These are phyloP conservation scores for Furcasterigmium sp. DNA, from an alignment of 2,329 filamentous ascomycete species.

Conservation along the genomic window DNA sequence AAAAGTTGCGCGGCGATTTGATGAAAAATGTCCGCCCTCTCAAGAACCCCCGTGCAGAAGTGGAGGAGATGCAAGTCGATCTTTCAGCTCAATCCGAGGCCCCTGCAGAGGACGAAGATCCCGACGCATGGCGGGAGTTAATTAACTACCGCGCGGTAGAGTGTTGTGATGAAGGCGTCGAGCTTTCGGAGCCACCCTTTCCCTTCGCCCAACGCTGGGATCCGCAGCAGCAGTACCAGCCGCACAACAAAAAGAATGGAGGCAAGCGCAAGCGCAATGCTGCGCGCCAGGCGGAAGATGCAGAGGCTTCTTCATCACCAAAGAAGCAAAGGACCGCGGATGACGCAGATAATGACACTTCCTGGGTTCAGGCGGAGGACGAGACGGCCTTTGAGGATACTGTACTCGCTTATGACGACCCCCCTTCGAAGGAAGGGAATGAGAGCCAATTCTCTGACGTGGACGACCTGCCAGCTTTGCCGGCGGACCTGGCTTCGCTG, in stretches of 20 bases:
- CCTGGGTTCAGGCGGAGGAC: constrained; percentile 12
- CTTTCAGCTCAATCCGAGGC: constrained; percentile 2
- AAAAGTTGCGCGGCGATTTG: constrained; percentile 53
- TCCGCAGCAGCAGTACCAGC: constrained; percentile 55
- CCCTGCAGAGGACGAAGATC: constrained; percentile 34
- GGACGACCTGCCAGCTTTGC: constrained; percentile 60
- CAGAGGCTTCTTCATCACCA: constrained; percentile 5
- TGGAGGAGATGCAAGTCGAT: constrained; percentile 3
- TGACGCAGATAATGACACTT: constrained; percentile 33
- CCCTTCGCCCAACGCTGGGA: constrained; percentile 91
- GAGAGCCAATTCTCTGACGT: constrained; percentile 41
- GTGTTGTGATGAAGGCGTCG: constrained; percentile 66
- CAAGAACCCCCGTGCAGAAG: constrained; percentile 19
- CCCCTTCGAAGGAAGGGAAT: constrained; percentile 23
- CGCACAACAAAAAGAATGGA: constrained; percentile 26
- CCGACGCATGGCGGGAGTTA: constrained; percentile 67
- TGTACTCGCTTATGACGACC: constrained; percentile 34
- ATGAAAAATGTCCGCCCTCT: constrained; percentile 46
- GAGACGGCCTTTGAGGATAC: constrained; percentile 20
- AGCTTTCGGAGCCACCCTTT: constrained; percentile 74
- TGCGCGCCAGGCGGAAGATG: constrained; percentile 3
- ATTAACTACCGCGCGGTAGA: constrained; percentile 77
- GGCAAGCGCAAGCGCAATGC: constrained; percentile 43
- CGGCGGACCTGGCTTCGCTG: constrained; percentile 50
- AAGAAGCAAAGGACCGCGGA: constrained; percentile 19